Percentiles rank a stretch among this genome's conserved stretches.
Evolutionary conservation across 331 rosid genomes (phyloP).

Genomic region (Malus hybrid): DNA sequence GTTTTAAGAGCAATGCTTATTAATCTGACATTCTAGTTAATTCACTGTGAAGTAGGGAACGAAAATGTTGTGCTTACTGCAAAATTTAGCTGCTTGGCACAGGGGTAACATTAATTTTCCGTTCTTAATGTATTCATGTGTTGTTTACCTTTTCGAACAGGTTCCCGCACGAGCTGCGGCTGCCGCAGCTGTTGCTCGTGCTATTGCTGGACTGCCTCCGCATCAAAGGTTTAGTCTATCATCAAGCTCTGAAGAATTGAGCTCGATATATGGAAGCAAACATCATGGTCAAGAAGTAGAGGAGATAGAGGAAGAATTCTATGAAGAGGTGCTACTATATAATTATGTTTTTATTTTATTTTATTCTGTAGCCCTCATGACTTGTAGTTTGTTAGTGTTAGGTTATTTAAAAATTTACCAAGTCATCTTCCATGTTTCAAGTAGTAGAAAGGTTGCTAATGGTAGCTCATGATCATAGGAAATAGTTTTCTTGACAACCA

Average conservation of each 20-base stretch:
- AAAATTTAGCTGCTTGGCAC: neutral
- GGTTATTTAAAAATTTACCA: neutral
- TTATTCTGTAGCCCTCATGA: slow-evolving; percentile 16
- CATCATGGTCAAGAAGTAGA: slow-evolving; percentile 53
- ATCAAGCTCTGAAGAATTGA: slow-evolving; percentile 88
- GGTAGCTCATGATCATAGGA: neutral
- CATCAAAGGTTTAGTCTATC: slow-evolving; percentile 78
- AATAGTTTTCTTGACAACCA: neutral
- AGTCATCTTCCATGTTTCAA: neutral
- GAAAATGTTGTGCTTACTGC: neutral
- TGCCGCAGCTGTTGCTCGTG: slow-evolving; percentile 98
- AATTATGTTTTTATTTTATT: slow-evolving; percentile 20
- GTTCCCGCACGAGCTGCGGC: slow-evolving; percentile 98
- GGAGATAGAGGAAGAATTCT: slow-evolving; percentile 82
- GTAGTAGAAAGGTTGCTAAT: neutral
- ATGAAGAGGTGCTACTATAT: slow-evolving; percentile 77
- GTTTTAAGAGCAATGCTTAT: neutral
- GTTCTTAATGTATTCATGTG: neutral
- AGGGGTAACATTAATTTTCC: neutral
- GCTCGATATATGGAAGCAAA: slow-evolving; percentile 81
- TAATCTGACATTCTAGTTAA: neutral
- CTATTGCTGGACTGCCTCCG: slow-evolving; percentile 94
- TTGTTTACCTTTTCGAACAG: slow-evolving; percentile 41
- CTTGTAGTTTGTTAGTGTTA: slow-evolving; percentile 3
- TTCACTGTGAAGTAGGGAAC: neutral